phyloP scores from a whole-genome alignment of 2,329 filamentous ascomycete species.

The Nigrospora osmanthi region DNA sequence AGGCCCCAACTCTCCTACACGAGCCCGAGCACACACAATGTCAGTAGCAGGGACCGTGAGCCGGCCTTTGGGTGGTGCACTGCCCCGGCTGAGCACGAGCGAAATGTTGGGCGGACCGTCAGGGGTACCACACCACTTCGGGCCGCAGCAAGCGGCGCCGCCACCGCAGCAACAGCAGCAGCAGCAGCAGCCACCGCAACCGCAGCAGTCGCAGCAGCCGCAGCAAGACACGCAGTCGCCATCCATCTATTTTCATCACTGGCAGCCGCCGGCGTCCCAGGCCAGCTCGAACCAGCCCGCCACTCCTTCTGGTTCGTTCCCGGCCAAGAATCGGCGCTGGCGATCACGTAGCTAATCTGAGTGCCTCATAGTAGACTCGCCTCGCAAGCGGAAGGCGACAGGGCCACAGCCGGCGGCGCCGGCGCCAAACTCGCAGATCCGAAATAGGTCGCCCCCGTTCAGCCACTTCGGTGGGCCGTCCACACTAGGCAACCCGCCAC shows the following conservation, averaged over 20 bases:
- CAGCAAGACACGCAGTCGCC: slow-evolving; percentile 58
- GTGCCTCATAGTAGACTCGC: slow-evolving; percentile 60
- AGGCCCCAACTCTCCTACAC: slow-evolving; percentile 38
- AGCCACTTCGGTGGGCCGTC: slow-evolving; percentile 38
- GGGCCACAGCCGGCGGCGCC: slow-evolving; percentile 41
- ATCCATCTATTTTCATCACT: slow-evolving; percentile 86
- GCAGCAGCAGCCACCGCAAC: slow-evolving; percentile 54
- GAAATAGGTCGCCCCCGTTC: slow-evolving; percentile 46
- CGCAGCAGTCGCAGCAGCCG: slow-evolving; percentile 44
- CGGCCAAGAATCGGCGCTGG: slow-evolving; percentile 38
- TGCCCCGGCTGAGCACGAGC: slow-evolving; percentile 38
- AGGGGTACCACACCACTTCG: slow-evolving; percentile 27
- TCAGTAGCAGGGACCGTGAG: slow-evolving; percentile 27
- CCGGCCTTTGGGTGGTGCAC: slow-evolving; percentile 27
- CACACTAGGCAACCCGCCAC: slow-evolving; percentile 43
- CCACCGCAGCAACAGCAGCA: slow-evolving; percentile 50
- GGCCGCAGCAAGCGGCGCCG: slow-evolving; percentile 30
- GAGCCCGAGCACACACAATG: slow-evolving; percentile 42
- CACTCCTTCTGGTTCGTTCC: slow-evolving; percentile 68
- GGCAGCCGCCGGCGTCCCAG: slow-evolving; percentile 72
- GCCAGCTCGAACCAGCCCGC: slow-evolving; percentile 57
- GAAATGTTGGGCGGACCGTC: slow-evolving; percentile 26
- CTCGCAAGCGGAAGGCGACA: slow-evolving; percentile 76
- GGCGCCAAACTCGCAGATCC: slow-evolving; percentile 35
- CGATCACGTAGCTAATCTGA: slow-evolving; percentile 31